A percentile compares a stretch with the other conserved stretches of the same genome.
phyloP scores from a whole-genome alignment of 495 filamentous ascomycete genomes.

The Podospora fimiseda region DNA sequence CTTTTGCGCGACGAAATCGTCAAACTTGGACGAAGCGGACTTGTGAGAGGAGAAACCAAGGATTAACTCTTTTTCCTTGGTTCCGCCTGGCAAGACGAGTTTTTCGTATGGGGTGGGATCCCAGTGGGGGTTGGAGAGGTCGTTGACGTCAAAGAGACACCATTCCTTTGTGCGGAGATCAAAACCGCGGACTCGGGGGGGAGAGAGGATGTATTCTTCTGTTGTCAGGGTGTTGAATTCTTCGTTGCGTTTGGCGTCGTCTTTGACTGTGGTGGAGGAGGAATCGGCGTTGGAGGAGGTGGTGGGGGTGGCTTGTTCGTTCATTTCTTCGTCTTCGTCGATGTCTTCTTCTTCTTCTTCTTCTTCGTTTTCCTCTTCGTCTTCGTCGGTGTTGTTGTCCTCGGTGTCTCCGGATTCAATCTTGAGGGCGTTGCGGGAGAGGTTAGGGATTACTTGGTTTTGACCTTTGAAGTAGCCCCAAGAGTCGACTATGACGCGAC shows the following conservation, averaged over 20 bases:
- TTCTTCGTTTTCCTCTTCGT: background rate
- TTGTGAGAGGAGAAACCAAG: constrained; percentile 37
- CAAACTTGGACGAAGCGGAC: constrained; percentile 34
- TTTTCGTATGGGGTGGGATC: constrained; percentile 45
- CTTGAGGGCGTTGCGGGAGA: constrained; percentile 7
- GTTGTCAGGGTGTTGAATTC: constrained; percentile 22
- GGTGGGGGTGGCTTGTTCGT: background rate
- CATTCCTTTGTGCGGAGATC: constrained; percentile 32
- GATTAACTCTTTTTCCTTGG: constrained; percentile 40
- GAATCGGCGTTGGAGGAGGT: background rate
- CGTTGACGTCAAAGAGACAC: constrained; percentile 12
- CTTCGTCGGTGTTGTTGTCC: background rate
- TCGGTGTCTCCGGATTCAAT: background rate
- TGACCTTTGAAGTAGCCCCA: background rate
- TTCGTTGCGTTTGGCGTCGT: background rate
- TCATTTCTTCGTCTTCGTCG: background rate
- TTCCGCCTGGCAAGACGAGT: constrained; percentile 40
- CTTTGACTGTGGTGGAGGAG: background rate
- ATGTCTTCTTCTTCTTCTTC: background rate
- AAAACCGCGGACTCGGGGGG: constrained; percentile 31
- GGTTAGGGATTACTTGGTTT: constrained; percentile 30
- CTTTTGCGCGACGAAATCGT: constrained; percentile 41
- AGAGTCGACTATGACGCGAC: background rate
- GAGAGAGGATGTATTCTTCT: constrained; percentile 27
- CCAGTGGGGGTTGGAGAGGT: constrained; percentile 37